Evolutionary conservation across 2,329 filamentous ascomycete species (phyloP).

Genomic region (Coniochaeta sp.): DNA sequence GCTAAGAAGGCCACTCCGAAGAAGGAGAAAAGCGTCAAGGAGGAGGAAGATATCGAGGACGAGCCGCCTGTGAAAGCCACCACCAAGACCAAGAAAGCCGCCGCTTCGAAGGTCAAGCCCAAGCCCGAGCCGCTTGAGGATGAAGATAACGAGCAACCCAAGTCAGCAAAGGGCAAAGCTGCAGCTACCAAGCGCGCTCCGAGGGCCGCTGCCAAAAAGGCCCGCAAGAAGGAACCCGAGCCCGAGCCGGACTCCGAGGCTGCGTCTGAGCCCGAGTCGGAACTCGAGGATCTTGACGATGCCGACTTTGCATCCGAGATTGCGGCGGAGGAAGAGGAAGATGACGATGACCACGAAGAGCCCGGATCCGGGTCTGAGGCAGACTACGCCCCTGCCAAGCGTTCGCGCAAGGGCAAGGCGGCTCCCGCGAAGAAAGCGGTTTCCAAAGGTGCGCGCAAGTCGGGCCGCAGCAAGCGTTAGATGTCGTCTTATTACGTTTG

Average conservation of each 20-base stretch:
- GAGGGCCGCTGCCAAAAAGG: background rate
- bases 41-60: slow-evolving; percentile 15
- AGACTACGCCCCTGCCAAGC: background rate
- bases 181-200: background rate
- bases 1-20: background rate
- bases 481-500: background rate
- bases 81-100: slow-evolving; percentile 12
- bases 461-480: background rate
- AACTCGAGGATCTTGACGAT: slow-evolving; percentile 10
- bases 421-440: background rate
- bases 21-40: background rate
- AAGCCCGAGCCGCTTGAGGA: slow-evolving; percentile 6
- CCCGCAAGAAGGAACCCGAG: background rate
- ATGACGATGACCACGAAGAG: background rate
- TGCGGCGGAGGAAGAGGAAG: slow-evolving; percentile 1
- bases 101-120: slow-evolving; percentile 5
- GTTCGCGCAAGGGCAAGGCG: background rate
- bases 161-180: slow-evolving; percentile 6
- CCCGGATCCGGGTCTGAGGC: background rate
- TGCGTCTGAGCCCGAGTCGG: slow-evolving; percentile 5
- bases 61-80: slow-evolving; percentile 11
- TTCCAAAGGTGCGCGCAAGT: background rate
- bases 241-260: slow-evolving; percentile 3
- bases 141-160: slow-evolving; percentile 4
- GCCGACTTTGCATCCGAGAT: background rate